These are phyloP conservation scores for Blastocystis sp. DNA, from an alignment of 352 stramenopile species.

Conservation along the genomic window DNA sequence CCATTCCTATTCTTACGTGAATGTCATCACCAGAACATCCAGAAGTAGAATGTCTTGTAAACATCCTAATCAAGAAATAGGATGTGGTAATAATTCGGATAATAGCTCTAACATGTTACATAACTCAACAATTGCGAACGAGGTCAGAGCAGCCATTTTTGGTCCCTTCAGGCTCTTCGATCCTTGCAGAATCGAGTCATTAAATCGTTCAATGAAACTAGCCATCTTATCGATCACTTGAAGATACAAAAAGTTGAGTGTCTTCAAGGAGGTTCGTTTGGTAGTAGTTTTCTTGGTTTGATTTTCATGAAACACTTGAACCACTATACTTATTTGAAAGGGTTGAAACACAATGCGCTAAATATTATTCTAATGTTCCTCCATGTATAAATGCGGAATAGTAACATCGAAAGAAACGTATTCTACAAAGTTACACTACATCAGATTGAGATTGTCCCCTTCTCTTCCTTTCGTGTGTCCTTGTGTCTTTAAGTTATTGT, in stretches of 20 bases:
- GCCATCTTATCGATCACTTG: background rate
- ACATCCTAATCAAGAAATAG: background rate
- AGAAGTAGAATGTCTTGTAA: background rate
- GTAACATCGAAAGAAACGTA: too few relatives aligned
- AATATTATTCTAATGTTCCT: background rate
- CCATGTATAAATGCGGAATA: too few relatives aligned
- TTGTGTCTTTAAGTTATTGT: too few relatives aligned
- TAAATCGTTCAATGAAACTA: background rate
- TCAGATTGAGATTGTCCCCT: too few relatives aligned
- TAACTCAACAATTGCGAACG: background rate
- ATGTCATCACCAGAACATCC: background rate
- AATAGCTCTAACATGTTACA: background rate
- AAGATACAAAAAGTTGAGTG: constrained; percentile 6
- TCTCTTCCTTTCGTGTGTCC: too few relatives aligned
- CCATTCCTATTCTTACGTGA: background rate
- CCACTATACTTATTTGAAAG: background rate
- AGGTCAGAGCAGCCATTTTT: constrained; percentile 12
- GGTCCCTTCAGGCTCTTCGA: constrained; percentile 34
- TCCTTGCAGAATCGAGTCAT: constrained; percentile 17
- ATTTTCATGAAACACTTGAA: constrained; percentile 23
- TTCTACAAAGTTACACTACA: too few relatives aligned
- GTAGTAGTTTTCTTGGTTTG: background rate
- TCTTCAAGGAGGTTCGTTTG: background rate
- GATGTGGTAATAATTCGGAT: background rate
- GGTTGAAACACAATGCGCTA: background rate